Conservation (phyloP, 2,329 filamentous ascomycete genomes). For the Rasamsonia emersonii region DNA sequence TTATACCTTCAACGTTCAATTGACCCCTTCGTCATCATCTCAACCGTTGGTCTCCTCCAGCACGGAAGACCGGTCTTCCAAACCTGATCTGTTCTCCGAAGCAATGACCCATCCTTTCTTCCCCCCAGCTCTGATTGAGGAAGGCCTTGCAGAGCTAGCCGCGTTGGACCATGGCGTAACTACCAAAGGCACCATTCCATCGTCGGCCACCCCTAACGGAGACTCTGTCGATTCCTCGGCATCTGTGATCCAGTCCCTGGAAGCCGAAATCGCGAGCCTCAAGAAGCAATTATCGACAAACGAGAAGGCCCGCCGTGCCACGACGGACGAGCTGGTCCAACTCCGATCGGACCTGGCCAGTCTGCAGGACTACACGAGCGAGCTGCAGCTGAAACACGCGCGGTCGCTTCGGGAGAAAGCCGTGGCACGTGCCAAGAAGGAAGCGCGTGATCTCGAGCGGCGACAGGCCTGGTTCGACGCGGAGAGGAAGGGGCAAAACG, state of each 20-base stretch:
- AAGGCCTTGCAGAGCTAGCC: conserved; percentile 32
- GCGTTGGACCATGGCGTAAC: conserved; percentile 15
- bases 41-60: conserved; percentile 7
- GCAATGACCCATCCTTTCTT: conserved; percentile 32
- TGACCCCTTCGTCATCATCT: conserved; percentile 15
- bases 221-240: conserved; percentile 13
- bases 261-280: conserved; percentile 31
- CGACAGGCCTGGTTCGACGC: conserved; percentile 38
- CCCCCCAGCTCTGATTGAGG: conserved; percentile 29
- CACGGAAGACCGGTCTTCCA: conserved; percentile 5
- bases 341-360: conserved; percentile 27
- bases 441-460: conserved; percentile 30
- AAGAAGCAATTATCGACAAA: conserved; percentile 28
- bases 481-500: conserved; percentile 35
- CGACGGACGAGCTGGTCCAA: conserved; percentile 26
- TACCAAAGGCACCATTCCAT: conserved; percentile 1
- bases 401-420: conserved; percentile 23
- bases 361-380: conserved; percentile 29
- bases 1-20: conserved; percentile 34
- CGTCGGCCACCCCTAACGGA: conserved; percentile 6
- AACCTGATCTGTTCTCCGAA: conserved; percentile 22
- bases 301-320: conserved; percentile 27
- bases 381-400: conserved; percentile 32
- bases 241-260: conserved; percentile 23
- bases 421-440: conserved; percentile 27